Base-by-base conservation (phyloP, 2,329 filamentous ascomycete species). In the Leptographium flavum region DNA sequence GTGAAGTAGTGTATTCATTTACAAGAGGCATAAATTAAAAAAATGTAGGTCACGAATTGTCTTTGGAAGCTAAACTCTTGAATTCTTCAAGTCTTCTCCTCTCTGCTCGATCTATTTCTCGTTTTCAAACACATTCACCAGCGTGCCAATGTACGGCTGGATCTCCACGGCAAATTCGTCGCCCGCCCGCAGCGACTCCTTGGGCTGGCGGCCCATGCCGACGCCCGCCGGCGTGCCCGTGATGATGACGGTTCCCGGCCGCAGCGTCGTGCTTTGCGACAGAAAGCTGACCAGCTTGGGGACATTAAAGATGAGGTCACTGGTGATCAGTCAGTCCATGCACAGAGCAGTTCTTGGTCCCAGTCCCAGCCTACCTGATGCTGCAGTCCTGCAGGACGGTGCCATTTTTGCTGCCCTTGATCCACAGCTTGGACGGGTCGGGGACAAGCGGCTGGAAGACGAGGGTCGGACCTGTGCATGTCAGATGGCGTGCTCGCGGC, bases 241-340 rank as follows among this genome's bases (percentile, higher is more conserved):
- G 45, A 67, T 61, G 41, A 69, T 67, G 14, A 66, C 54, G 0
- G 61, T 51, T 0, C 65, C 64, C 1, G 57, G 53, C 3, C 55
- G 61, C 4, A 68, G 56, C 2, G 65, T 69, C 0, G 67, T 66
- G 19, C 65, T 59, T 48, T 67, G 64, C 0, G 65, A 67, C 11
- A 66, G 45, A 45, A 65, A 67, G 56, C 60, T 64, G 28, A 68
- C 54, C 3, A 68, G 51, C 50, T 63, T 59, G 1, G 67, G 61
- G 11, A 78, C 64, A 21, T 57, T 64, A 54, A 75, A 76, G 46
- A 76, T 74, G 22, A 76, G 58, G 32, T 76, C 71, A 27, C 69
- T 74, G n/a, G n/a, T n/a, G n/a, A n/a, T n/a, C n/a, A n/a, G n/a
- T n/a, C n/a, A n/a, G n/a, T n/a, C n/a, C n/a, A n/a, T n/a, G n/a